phyloP scores from a whole-genome alignment of 768 basidiomycete genomes.

The Macrolepiota fuliginosa region DNA sequence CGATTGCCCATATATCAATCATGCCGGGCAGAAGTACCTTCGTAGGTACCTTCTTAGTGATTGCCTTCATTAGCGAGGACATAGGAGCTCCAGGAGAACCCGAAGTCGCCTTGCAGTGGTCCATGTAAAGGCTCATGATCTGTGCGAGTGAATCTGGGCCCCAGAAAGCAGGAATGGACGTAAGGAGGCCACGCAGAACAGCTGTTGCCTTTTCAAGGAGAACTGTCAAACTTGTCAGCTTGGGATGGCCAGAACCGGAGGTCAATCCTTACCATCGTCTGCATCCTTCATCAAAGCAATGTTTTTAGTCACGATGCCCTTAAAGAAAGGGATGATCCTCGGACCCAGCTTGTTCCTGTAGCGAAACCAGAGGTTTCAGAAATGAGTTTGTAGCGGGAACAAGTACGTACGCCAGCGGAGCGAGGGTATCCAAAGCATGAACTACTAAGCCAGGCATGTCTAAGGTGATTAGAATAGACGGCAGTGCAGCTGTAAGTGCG shows the following conservation, averaged over 20 bases:
- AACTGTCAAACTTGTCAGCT: constrained; percentile 21
- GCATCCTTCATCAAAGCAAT: constrained; percentile 44
- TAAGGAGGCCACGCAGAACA: constrained; percentile 67
- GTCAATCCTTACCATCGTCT: constrained; percentile 29
- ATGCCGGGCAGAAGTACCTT: constrained; percentile 68
- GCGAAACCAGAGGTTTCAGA: constrained; percentile 13
- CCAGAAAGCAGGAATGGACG: constrained; percentile 83
- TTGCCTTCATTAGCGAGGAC: constrained; percentile 51
- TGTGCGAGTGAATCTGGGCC: constrained; percentile 54
- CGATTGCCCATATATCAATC: constrained; percentile 50
- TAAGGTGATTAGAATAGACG: constrained; percentile 50
- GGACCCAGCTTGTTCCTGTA: constrained; percentile 75
- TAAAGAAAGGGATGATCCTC: constrained; percentile 84
- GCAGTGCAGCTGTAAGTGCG: constrained; percentile 55
- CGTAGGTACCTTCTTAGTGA: constrained; percentile 70
- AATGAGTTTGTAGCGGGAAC: not conserved
- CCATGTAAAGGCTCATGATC: constrained; percentile 56
- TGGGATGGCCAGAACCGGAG: not conserved
- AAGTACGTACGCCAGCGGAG: constrained; percentile 56
- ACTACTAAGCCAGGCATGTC: constrained; percentile 34
- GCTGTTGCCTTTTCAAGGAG: constrained; percentile 33
- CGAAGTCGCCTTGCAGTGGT: constrained; percentile 32
- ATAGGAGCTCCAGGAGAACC: constrained; percentile 32
- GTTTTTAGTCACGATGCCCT: constrained; percentile 62
- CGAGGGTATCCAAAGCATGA: constrained; percentile 52